Evolutionary conservation across 441 rosid species (phyloP), one percentile per base, ranked within the genome.

Genomic region (Adansonia grandidieri): DNA sequence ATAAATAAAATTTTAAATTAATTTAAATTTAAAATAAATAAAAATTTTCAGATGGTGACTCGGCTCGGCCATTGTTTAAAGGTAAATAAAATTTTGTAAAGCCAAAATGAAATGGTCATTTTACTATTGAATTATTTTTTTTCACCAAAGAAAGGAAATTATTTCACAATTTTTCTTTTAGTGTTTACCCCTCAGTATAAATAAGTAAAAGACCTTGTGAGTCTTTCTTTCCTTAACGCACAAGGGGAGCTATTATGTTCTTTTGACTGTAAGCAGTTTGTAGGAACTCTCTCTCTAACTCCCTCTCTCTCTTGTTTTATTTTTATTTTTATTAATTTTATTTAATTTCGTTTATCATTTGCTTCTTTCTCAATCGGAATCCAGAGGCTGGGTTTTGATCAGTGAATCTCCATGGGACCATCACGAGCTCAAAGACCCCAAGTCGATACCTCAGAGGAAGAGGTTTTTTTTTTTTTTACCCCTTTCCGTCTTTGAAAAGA

Each of bases 381-480:
- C 13, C 45, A 9, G n/a, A 19, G 28, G 32, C 15, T 19, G 50
- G 48, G 47, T 67, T 19, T 66, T 70, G 19, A 50, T 50, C 74
- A 28, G 15, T 51, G 61, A 71, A 51, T 71, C 62, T 24, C 8
- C 47, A 71, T 71, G 74, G 44, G 15, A 71, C 22, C 22, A 71
- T 28, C 74, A 28, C 11, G 22, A 56, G 37, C 74, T 51, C 19
- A 9, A 28, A 22, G 74, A 28, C 61, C 73, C 40, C 57, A 5
- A 9, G 32, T 71, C 15, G 45, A 8, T 24, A 24, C 61, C 61
- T 8, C 61, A 14, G 61, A 71, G 5, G 72, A 68, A 45, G 72
- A 45, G 72, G 72, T 68, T 37, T 62, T 40, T 20, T 20, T 68
- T 37, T 37, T 37, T 37, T 3, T 37, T 37, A 37, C 40, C 8